A percentile compares a stretch with the other conserved stretches of the same genome.
These are phyloP conservation scores for Aspergillus awamori DNA, from an alignment of 2,329 filamentous ascomycete genomes.

Conservation along the genomic window DNA sequence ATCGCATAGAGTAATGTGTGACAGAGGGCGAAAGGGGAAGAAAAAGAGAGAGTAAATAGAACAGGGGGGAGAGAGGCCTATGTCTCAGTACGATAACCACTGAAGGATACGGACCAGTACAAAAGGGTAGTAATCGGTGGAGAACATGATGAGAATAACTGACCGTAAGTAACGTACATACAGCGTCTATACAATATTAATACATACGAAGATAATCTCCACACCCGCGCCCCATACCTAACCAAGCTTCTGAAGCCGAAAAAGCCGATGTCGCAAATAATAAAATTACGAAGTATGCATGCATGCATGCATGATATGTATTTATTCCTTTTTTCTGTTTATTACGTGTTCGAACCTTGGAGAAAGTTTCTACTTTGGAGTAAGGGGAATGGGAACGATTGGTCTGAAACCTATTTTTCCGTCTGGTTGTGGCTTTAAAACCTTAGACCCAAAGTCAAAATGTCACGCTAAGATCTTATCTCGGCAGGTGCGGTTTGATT, in stretches of 20 bases:
- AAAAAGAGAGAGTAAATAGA: no score
- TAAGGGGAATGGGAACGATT: no score
- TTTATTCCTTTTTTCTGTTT: not conserved
- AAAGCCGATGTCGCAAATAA: slow-evolving; percentile 27
- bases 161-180: slow-evolving; percentile 3
- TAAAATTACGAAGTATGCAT: not conserved
- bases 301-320: no score
- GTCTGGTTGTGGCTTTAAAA: not conserved
- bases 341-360: not conserved
- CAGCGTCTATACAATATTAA: not conserved
- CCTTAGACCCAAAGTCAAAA: slow-evolving; percentile 13
- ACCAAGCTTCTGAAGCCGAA: slow-evolving; percentile 4
- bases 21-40: no score
- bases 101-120: no score
- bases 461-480: slow-evolving; percentile 29
- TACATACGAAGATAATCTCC: not conserved
- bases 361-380: not conserved
- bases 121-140: not conserved
- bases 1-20: no score
- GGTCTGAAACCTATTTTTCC: not conserved
- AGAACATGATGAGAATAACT: not conserved
- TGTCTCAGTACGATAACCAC: no score
- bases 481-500: slow-evolving; percentile 15
- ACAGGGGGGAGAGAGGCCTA: no score
- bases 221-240: not conserved